Conservation (phyloP, 2,329 filamentous ascomycete genomes). For the Fusarium chlamydosporum region DNA sequence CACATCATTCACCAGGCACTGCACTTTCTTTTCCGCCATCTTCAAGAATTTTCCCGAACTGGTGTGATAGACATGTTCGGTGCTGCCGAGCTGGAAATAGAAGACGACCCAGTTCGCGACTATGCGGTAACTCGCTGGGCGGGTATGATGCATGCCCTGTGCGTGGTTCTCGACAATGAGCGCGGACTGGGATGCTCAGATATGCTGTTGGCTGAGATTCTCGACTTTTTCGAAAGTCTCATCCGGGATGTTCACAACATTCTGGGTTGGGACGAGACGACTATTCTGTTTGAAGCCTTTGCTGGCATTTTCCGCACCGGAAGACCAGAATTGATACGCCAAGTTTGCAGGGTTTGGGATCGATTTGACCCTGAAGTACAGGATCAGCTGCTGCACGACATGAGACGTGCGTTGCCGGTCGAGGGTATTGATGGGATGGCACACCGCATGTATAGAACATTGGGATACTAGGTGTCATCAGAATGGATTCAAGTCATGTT, state of each 20-base stretch:
- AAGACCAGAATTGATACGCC: conserved; percentile 15
- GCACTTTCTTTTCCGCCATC: conserved; percentile 38
- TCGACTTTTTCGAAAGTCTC: conserved; percentile 46
- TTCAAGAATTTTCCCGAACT: conserved; percentile 30
- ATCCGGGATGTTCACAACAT: conserved; percentile 42
- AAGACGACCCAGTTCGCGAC: conserved; percentile 5
- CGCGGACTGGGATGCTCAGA: conserved; percentile 50
- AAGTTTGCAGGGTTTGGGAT: conserved; percentile 45
- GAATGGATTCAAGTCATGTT: conserved; percentile 20
- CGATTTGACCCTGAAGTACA: conserved; percentile 41
- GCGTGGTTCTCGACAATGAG: conserved; percentile 50
- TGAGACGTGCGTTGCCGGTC: conserved; percentile 31
- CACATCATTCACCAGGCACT: conserved; percentile 32
- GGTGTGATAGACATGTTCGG: conserved; percentile 41
- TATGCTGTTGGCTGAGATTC: conserved; percentile 44
- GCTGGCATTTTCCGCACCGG: conserved; percentile 42
- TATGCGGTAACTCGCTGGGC: conserved; percentile 33
- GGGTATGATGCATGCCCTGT: conserved; percentile 43
- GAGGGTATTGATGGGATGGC: conserved; percentile 32
- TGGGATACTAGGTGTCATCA: conserved; percentile 26
- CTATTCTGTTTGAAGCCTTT: conserved; percentile 46
- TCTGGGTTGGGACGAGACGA: conserved; percentile 25
- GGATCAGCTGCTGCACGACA: conserved; percentile 36
- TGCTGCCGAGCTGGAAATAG: conserved; percentile 28
- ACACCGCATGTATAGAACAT: conserved; percentile 44